Conservation (phyloP, 1,139 yeast genomes). For the Kazachstania sp. region DNA sequence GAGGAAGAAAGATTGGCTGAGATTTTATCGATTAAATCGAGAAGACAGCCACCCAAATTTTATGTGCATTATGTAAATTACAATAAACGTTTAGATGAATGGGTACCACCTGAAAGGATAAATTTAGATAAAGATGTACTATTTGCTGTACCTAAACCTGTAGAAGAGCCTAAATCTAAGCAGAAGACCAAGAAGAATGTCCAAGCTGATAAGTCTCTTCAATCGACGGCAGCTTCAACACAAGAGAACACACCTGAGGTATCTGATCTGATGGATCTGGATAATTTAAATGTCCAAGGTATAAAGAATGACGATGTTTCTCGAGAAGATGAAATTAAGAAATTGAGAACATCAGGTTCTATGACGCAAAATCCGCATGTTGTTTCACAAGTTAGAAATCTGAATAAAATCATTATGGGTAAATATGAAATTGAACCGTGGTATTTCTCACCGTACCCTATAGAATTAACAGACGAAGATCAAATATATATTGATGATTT, state of each 20-base stretch:
- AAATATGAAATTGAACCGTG: conserved; percentile 93
- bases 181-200: conserved; percentile 26
- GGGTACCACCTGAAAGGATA: conserved; percentile 69
- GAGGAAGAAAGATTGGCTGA: conserved; percentile 77
- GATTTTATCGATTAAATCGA: conserved; percentile 63
- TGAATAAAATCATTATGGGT: conserved; percentile 72
- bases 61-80: conserved; percentile 93
- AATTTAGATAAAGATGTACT: conserved; percentile 61
- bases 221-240: conserved; percentile 6
- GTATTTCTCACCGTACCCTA: conserved; percentile 97
- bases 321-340: conserved; percentile 87
- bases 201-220: conserved; percentile 11
- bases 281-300: conserved; percentile 78
- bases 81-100: conserved; percentile 90
- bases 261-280: conserved; percentile 79
- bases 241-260: conserved; percentile 28
- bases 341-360: conserved; percentile 85
- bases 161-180: conserved; percentile 37
- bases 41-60: conserved; percentile 70
- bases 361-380: conserved; percentile 90
- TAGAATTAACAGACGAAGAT: conserved; percentile 88
- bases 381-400: conserved; percentile 82
- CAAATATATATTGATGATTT: conserved; percentile 85
- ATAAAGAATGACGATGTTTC: conserved; percentile 58
- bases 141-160: conserved; percentile 51